Percentiles rank a stretch among this genome's conserved stretches.
phyloP scores from a whole-genome alignment of 2,329 filamentous ascomycete species.

The Bipolaris sorokiniana region DNA sequence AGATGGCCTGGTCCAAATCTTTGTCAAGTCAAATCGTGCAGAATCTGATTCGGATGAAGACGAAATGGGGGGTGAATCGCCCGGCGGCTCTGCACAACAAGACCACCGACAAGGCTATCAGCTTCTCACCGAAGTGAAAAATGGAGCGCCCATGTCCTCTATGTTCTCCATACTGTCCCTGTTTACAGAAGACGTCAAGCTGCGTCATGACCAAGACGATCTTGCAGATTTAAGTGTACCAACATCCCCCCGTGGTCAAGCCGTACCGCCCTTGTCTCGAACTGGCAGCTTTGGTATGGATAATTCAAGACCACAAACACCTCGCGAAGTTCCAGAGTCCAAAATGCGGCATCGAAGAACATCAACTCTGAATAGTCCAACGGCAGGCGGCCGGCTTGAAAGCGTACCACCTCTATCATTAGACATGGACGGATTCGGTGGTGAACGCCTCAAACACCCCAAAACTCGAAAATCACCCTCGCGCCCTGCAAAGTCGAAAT shows the following conservation, averaged over 20 bases:
- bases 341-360: slow-evolving; percentile 35
- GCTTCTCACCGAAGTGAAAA: slow-evolving; percentile 94
- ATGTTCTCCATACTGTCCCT: slow-evolving; percentile 96
- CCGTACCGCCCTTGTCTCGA: slow-evolving; percentile 31
- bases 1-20: slow-evolving; percentile 94
- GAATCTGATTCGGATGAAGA: slow-evolving; percentile 54
- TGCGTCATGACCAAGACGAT: slow-evolving; percentile 73
- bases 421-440: slow-evolving; percentile 53
- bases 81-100: slow-evolving; percentile 65
- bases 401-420: slow-evolving; percentile 78
- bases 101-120: slow-evolving; percentile 84
- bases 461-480: slow-evolving; percentile 33
- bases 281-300: slow-evolving; percentile 42
- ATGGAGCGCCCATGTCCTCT: slow-evolving; percentile 97
- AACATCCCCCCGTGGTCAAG: slow-evolving; percentile 30
- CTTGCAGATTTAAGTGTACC: slow-evolving; percentile 51
- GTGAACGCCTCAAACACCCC: slow-evolving; percentile 28
- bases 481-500: slow-evolving; percentile 62
- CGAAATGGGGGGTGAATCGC: slow-evolving; percentile 51
- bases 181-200: slow-evolving; percentile 91
- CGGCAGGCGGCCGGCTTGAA: slow-evolving; percentile 51
- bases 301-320: slow-evolving; percentile 42
- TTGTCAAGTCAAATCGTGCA: slow-evolving; percentile 81
- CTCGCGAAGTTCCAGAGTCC: slow-evolving; percentile 27
- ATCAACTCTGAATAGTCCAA: slow-evolving; percentile 45